Percentiles rank a stretch among this genome's conserved stretches.
These are phyloP conservation scores for Amanita exitialis DNA, from an alignment of 768 basidiomycete species.

Conservation along the genomic window DNA sequence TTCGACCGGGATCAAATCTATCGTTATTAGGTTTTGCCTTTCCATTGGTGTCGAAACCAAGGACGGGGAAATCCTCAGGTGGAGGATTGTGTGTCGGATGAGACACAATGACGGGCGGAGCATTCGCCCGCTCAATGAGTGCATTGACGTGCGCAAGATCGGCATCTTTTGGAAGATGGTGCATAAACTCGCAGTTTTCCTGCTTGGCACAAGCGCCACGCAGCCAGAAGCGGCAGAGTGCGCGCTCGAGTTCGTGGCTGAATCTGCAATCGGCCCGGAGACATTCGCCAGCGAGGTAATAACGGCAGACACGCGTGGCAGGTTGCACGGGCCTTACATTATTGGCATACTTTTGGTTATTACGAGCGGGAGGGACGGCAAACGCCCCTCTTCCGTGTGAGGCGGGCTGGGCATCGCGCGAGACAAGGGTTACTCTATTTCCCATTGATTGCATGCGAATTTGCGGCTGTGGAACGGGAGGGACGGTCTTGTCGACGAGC, in stretches of 20 bases:
- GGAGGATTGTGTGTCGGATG: conserved; percentile 27
- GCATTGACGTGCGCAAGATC: conserved; percentile 64
- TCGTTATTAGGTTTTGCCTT: conserved; percentile 35
- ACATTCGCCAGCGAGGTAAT: conserved; percentile 95
- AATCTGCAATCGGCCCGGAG: conserved; percentile 94
- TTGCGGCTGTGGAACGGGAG: conserved; percentile 33
- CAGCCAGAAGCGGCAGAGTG: conserved; percentile 95
- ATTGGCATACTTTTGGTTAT: conserved; percentile 27
- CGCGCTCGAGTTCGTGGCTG: conserved; percentile 93
- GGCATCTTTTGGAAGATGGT: conserved; percentile 80
- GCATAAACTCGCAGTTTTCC: conserved; percentile 92
- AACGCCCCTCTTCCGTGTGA: conserved; percentile 30
- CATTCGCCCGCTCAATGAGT: conserved; percentile 56
- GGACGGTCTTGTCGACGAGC: conserved; percentile 70
- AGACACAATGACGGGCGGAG: conserved; percentile 38
- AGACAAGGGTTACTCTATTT: conserved; percentile 56
- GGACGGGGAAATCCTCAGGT: conserved; percentile 65
- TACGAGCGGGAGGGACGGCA: conserved; percentile 17
- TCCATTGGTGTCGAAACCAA: conserved; percentile 37
- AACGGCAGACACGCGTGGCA: conserved; percentile 84
- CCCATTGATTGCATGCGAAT: conserved; percentile 53
- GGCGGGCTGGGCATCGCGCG: conserved; percentile 34
- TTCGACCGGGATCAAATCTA: conserved; percentile 73
- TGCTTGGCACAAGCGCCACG: conserved; percentile 96
- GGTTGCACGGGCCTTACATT: conserved; percentile 49